Evolutionary conservation across 2,329 filamentous ascomycete genomes (phyloP).

Genomic region (Cladophialophora carrionii): DNA sequence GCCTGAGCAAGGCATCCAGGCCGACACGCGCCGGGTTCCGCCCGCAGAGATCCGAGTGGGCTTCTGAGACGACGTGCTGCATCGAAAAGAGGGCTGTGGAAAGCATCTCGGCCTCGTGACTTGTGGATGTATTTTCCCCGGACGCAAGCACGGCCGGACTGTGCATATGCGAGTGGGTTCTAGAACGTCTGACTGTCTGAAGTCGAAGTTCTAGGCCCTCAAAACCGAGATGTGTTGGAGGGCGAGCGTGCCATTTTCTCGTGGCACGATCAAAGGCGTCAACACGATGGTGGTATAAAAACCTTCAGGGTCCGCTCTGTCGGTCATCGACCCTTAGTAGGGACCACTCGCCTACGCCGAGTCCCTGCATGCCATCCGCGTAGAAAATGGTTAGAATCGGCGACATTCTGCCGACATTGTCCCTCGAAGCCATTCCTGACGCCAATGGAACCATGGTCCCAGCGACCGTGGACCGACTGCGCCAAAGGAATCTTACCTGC

Average conservation of each 20-base stretch:
- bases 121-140: neutral
- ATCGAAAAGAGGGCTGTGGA: neutral
- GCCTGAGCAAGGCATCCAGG: neutral
- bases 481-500: conserved; percentile 10
- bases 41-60: neutral
- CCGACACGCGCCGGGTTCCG: neutral
- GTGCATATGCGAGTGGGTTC: neutral
- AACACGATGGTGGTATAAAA: neutral
- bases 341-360: too few species aligned
- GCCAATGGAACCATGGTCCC: neutral
- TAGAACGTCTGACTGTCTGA: neutral
- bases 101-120: neutral
- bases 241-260: neutral
- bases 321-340: neutral
- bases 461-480: conserved; percentile 7
- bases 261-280: neutral
- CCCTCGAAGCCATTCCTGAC: neutral
- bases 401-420: conserved; percentile 2
- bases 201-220: neutral
- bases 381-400: neutral
- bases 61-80: neutral
- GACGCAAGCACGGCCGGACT: neutral
- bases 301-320: neutral
- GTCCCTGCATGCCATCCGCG: neutral
- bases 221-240: neutral